Evolutionary conservation across 1,284 basidiomycete genomes (phyloP).

Genomic region (Pseudozyma hubeiensis): DNA sequence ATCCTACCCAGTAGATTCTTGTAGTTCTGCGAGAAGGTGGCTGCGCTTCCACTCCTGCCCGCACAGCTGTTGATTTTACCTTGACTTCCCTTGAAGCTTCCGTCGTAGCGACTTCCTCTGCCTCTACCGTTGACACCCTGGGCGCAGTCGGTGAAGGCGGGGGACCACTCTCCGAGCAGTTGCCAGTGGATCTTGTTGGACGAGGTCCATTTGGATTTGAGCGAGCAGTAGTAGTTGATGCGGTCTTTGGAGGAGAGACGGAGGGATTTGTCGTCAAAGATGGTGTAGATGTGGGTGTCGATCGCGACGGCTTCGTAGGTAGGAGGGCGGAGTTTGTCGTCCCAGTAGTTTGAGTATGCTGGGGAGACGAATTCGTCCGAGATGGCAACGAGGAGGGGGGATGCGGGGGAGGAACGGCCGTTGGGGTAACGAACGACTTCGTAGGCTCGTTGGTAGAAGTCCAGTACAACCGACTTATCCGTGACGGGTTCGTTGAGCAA

Average conservation of each 20-base stretch:
- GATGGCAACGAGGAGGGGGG: conserved; percentile 72
- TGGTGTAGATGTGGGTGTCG: conserved; percentile 72
- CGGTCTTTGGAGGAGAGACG: conserved; percentile 46
- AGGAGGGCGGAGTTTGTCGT: conserved; percentile 76
- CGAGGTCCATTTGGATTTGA: conserved; percentile 50
- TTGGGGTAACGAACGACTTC: conserved; percentile 56
- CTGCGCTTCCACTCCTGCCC: conserved; percentile 78
- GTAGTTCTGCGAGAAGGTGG: conserved; percentile 80
- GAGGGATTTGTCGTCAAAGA: conserved; percentile 56
- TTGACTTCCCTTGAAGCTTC: conserved; percentile 4
- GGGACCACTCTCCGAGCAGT: conserved; percentile 68
- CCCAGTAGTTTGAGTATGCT: conserved; percentile 74
- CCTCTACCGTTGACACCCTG: conserved; percentile 77
- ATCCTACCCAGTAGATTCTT: conserved; percentile 84
- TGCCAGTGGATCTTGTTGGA: conserved; percentile 58
- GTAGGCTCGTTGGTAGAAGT: conserved; percentile 60
- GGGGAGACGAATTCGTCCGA: conserved; percentile 87
- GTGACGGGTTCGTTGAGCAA: conserved; percentile 64
- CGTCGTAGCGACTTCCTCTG: conserved; percentile 72
- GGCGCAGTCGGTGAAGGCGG: conserved; percentile 85
- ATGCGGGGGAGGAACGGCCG: conserved; percentile 25
- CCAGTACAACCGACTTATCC: conserved; percentile 43
- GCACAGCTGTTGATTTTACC: conserved; percentile 77
- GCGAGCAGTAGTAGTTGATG: conserved; percentile 57
- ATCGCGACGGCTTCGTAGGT: conserved; percentile 77